These are phyloP conservation scores for Apiospora rasikravindrae DNA, from an alignment of 2,329 filamentous ascomycete species.

Conservation along the genomic window DNA sequence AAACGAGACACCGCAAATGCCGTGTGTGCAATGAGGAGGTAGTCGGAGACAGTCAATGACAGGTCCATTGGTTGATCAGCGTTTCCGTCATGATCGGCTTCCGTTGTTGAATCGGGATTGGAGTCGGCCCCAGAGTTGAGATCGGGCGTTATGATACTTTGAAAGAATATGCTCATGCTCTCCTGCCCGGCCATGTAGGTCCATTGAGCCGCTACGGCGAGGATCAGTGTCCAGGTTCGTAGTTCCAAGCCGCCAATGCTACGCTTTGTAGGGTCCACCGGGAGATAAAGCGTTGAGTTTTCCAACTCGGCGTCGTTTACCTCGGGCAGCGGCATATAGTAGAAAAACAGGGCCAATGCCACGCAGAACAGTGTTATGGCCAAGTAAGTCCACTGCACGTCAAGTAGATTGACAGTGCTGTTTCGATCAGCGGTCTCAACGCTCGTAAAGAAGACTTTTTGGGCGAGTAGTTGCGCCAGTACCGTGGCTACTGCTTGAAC, in stretches of 20 bases:
- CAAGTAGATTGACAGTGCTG: conserved; percentile 62
- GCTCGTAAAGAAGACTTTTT: conserved; percentile 73
- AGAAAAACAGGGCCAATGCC: conserved; percentile 70
- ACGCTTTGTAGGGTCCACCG: conserved; percentile 55
- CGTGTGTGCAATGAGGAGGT: conserved; percentile 73
- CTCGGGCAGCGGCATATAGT: conserved; percentile 70
- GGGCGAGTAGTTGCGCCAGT: conserved; percentile 72
- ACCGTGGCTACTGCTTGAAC: conserved; percentile 79
- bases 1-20: conserved; percentile 79
- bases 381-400: conserved; percentile 87
- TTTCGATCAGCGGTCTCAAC: conserved; percentile 47
- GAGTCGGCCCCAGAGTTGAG: conserved; percentile 36
- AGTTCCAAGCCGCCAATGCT: conserved; percentile 57
- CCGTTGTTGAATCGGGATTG: conserved; percentile 36
- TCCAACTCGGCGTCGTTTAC: conserved; percentile 62
- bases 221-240: conserved; percentile 63
- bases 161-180: conserved; percentile 65
- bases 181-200: conserved; percentile 79
- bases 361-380: conserved; percentile 78
- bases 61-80: conserved; percentile 48
- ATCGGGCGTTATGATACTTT: conserved; percentile 47
- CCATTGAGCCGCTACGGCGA: conserved; percentile 79
- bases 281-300: conserved; percentile 51
- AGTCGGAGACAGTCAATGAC: conserved; percentile 63
- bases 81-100: conserved; percentile 46